phyloP scores from a whole-genome alignment of 805 yeast genomes.

The Candida lessepsii region DNA sequence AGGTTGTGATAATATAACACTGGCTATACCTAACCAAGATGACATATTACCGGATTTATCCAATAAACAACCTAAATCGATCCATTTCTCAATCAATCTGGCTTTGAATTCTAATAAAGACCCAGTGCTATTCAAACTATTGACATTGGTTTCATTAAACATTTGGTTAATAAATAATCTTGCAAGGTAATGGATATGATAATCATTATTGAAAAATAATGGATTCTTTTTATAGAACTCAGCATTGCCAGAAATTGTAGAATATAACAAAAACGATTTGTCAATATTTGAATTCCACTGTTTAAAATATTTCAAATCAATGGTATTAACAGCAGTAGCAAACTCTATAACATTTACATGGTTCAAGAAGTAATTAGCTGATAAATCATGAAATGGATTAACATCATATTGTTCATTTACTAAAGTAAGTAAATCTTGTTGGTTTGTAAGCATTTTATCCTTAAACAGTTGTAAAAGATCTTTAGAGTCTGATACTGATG shows the following conservation, averaged over 20 bases:
- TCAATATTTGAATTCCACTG: conserved; percentile 81
- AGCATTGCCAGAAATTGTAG: conserved; percentile 35
- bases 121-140: conserved; percentile 15
- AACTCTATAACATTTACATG: conserved; percentile 49
- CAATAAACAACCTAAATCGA: conserved; percentile 72
- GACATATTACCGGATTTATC: conserved; percentile 89
- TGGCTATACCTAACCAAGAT: conserved; percentile 88
- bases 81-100: conserved; percentile 74
- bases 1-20: conserved; percentile 79
- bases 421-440: conserved; percentile 35
- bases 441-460: conserved; percentile 49
- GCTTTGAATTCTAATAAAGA: conserved; percentile 51
- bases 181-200: conserved; percentile 76
- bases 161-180: conserved; percentile 67
- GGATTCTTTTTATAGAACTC: conserved; percentile 62
- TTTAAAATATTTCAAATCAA: conserved; percentile 63
- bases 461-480: conserved; percentile 50
- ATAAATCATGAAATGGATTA: conserved; percentile 27
- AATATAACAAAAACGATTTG: conserved; percentile 66
- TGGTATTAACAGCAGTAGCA: conserved; percentile 62
- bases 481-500: conserved; percentile 11
- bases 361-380: conserved; percentile 52
- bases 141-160: conserved; percentile 45
- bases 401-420: conserved; percentile 16
- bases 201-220: conserved; percentile 64